Conservation (phyloP, 768 basidiomycete genomes). For the Pleurotus djamor region DNA sequence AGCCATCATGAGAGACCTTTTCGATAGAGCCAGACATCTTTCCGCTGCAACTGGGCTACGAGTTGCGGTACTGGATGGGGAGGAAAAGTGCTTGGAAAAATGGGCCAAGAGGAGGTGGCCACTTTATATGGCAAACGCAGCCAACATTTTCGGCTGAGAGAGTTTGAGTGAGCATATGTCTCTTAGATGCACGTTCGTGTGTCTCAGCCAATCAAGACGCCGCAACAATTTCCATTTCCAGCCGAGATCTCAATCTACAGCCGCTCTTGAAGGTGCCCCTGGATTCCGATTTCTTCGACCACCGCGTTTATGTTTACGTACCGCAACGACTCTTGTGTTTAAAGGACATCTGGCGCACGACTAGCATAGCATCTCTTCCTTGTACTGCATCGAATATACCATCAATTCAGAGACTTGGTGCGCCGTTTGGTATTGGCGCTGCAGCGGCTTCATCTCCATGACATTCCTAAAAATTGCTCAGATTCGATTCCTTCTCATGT, state of each 20-base stretch:
- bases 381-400: no score
- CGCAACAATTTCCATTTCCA: constrained; percentile 6
- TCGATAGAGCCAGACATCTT: constrained; percentile 17
- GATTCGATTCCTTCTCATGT: background rate
- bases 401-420: background rate
- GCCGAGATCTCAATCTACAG: background rate
- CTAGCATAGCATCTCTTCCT: no score
- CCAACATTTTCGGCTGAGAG: constrained; percentile 9
- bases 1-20: constrained; percentile 32
- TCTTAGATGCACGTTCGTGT: constrained; percentile 29
- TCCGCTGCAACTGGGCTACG: background rate
- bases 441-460: background rate
- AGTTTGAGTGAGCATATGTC: background rate
- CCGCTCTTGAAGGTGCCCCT: background rate
- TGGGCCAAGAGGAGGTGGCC: background rate
- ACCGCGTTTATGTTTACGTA: background rate
- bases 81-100: constrained; percentile 1
- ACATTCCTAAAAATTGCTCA: background rate
- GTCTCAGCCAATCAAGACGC: constrained; percentile 22
- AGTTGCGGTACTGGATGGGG: background rate
- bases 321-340: no score
- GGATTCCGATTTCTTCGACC: background rate
- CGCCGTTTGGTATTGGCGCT: no score
- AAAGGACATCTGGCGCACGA: no score
- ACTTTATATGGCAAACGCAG: background rate